Evolutionary conservation across 73 alveolate species (phyloP), one percentile per base, ranked within the genome.

Genomic region (Paramecium caudatum): DNA sequence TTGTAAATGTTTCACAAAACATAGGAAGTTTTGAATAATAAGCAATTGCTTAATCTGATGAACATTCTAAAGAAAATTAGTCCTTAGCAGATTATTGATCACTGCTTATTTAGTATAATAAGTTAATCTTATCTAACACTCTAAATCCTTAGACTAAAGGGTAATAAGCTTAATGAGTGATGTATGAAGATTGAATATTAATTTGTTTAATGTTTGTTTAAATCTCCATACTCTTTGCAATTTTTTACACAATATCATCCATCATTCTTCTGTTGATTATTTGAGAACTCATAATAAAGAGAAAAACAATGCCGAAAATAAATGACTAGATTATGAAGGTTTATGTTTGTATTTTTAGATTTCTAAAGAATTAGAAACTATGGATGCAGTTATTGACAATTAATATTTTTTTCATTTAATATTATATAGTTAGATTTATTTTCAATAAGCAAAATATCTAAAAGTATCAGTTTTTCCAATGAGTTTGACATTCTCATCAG

Each of bases 91-190:
- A 27, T 55, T 55, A 21, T 37, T 55, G 23, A 27, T 19, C 30
- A 27, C 23, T 27, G 0, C 23, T 23, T 21, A 55, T 27, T 55
- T 55, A 23, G 30, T 55, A 27, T 43, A 55, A 55, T 55, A 27
- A 27, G 30, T 55, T 55, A 43, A 55, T 27, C 46, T 43, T 23
- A 27, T 55, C 46, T 8, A 55, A 43, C 23, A 55, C 23, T 55
- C 30, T 55, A 43, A 55, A 55, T 55, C 80, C 80, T 3, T 55
- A 55, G 23, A 27, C 80, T 10, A 55, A 55, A 55, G 80, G 80
- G 32, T 55, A 25, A 21, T 55, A 43, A 55, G 80, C 80, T 55
- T 55, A 55, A 23, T 55, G 30, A 27, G 23, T 55, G 46, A 55
- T 55, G 7, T 27, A 55, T 55, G 23, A 21, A 55, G 80, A 55